Percentiles rank a stretch among this genome's conserved stretches.
phyloP scores from a whole-genome alignment of 1,139 yeast species.

The Nakaseomyces delphensis region DNA sequence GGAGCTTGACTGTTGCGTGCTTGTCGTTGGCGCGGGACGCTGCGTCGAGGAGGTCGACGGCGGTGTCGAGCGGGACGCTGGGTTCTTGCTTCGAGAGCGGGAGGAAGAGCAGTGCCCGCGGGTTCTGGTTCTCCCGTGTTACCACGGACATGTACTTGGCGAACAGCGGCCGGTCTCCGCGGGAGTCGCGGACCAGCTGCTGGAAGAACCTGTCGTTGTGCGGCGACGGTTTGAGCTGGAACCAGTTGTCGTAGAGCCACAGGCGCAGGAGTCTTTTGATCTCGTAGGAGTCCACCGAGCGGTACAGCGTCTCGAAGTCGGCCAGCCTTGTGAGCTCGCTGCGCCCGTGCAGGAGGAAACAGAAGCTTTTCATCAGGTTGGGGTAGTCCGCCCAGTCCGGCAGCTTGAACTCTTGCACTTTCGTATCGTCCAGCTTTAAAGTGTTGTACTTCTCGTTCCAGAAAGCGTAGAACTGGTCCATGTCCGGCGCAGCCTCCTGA shows the following conservation, averaged over 20 bases:
- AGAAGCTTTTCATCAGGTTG: conserved; percentile 13
- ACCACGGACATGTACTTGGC: conserved; percentile 7
- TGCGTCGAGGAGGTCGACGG: conserved; percentile 3
- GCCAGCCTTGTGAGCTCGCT: conserved; percentile 16
- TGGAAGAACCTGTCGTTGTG: conserved; percentile 3
- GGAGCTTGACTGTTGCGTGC: conserved; percentile 1
- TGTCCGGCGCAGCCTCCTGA: conserved; percentile 2
- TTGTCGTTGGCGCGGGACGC: not conserved
- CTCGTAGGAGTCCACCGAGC: conserved; percentile 12
- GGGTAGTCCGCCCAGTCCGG: conserved; percentile 26
- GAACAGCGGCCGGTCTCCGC: conserved; percentile 5
- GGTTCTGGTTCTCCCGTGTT: conserved; percentile 3
- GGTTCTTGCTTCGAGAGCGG: not conserved
- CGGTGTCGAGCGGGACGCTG: conserved; percentile 6
- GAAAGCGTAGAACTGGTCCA: conserved; percentile 17
- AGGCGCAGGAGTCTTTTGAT: conserved; percentile 12
- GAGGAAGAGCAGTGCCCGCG: conserved; percentile 5
- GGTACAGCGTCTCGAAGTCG: conserved; percentile 22
- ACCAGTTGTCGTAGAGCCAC: conserved; percentile 8
- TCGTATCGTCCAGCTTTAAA: conserved; percentile 13
- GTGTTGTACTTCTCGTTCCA: conserved; percentile 21
- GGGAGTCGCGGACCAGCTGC: conserved; percentile 4
- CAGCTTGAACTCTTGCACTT: conserved; percentile 21
- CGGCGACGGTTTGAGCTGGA: conserved; percentile 1
- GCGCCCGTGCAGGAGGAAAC: conserved; percentile 17